These are phyloP conservation scores for Linum usitatissimum DNA, from an alignment of 345 rosid species.

Conservation along the genomic window DNA sequence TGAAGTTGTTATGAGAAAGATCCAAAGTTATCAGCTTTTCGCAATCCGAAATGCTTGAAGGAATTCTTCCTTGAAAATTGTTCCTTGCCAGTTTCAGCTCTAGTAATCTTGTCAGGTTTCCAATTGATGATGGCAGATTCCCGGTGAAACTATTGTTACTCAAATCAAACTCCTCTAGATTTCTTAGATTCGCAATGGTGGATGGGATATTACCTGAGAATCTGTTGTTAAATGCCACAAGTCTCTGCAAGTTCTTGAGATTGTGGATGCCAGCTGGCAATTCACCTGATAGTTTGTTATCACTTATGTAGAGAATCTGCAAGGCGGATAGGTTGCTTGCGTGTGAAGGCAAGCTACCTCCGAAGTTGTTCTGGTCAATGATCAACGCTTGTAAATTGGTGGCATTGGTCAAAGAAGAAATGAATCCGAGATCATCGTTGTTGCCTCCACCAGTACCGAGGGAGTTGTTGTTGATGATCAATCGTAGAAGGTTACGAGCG, in stretches of 20 bases:
- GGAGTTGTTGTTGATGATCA: background rate
- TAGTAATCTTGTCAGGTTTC: conserved; percentile 7
- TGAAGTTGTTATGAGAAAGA: conserved; percentile 18
- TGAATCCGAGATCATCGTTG: conserved; percentile 11
- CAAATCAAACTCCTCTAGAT: background rate
- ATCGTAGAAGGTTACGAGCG: background rate
- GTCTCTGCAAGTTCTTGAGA: conserved; percentile 1
- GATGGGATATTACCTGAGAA: conserved; percentile 3
- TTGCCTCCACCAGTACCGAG: conserved; percentile 10
- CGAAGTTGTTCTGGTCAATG: background rate
- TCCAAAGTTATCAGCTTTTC: background rate
- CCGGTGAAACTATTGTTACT: conserved; percentile 8
- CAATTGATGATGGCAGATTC: conserved; percentile 11
- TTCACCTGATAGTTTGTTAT: conserved; percentile 4
- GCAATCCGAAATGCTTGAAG: conserved; percentile 15
- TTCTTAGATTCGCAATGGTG: background rate
- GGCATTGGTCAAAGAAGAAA: conserved; percentile 15
- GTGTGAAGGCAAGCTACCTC: conserved; percentile 10
- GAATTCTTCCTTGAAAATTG: conserved; percentile 15
- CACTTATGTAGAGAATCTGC: background rate
- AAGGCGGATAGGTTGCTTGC: conserved; percentile 9
- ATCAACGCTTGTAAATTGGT: background rate
- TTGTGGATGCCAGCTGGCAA: conserved; percentile 17
- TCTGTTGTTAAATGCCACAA: background rate
- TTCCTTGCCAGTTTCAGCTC: conserved; percentile 6